Base-by-base conservation (phyloP, 306 rosid species). In the Hippophae gyantsensis region DNA sequence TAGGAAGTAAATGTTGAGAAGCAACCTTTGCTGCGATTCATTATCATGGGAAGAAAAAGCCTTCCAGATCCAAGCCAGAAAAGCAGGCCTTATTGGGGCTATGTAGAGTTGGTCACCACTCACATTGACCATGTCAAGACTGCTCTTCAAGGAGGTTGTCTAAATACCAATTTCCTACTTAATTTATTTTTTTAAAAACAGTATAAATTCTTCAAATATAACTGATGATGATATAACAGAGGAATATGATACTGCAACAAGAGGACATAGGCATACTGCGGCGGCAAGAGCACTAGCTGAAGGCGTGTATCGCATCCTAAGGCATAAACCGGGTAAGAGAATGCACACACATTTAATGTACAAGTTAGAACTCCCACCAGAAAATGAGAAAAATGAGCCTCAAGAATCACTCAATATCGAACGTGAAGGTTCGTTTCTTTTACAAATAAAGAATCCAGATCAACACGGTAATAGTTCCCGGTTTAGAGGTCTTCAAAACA, bases 361-460 rank as follows among this genome's bases (percentile, higher is more conserved):
- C 74, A 84, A 79, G 76, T 81, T 81, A 9, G 85, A 79, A 64
- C 60, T 82, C 52, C 85, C 83, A 13, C 25, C 69, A 0, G 58
- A 71, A 50, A 58, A 66, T 0, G 75, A 67, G 50, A 62, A 60
- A 56, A 65, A 67, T 0, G 78, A 72, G 61, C 75, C 93, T 2
- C 93, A 85, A 13, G 72, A 85, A 25, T 63, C 73, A 0, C 70
- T 81, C 8, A 79, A 81, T 76, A 72, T 81, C 27, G 72, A 79
- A 23, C 72, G 59, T 7, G 75, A 79, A 62, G 87, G 71, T 48
- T 81, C 88, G 3, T 79, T 79, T 62, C 47, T 76, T 6, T 74
- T 85, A 61, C 82, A 81, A 40, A 76, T 81, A 56, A 85, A 79
- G 83, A 85, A 85, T 45, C 86, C 86, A 0, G 72, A 72, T 8